Evolutionary conservation across 768 basidiomycete genomes (phyloP).

Genomic region (Collybia sp.): DNA sequence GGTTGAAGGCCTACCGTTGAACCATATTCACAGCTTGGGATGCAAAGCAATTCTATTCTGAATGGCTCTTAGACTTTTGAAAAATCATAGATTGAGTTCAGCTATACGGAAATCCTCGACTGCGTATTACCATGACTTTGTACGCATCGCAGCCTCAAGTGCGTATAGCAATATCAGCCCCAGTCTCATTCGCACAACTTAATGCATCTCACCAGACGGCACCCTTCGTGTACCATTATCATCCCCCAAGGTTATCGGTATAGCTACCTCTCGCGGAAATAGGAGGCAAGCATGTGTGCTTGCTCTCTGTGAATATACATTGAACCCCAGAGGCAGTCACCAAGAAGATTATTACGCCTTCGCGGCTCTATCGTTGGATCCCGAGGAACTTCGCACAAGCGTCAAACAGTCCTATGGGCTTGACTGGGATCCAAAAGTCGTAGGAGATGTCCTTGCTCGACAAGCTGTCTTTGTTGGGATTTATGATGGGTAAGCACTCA

Average conservation of each 20-base stretch:
- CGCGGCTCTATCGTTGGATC: constrained; percentile 68
- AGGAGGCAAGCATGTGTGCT: constrained; percentile 44
- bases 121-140: constrained; percentile 62
- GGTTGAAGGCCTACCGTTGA: background rate
- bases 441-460: constrained; percentile 52
- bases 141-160: constrained; percentile 47
- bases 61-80: constrained; percentile 23
- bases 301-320: background rate
- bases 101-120: constrained; percentile 14
- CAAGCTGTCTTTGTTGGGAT: constrained; percentile 87
- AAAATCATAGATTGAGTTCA: constrained; percentile 9
- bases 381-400: constrained; percentile 64
- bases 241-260: constrained; percentile 75
- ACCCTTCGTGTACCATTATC: constrained; percentile 63
- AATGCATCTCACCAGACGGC: constrained; percentile 40
- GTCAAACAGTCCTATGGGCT: constrained; percentile 57
- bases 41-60: constrained; percentile 11
- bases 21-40: constrained; percentile 9
- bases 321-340: constrained; percentile 43
- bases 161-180: constrained; percentile 3
- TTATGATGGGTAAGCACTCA: constrained; percentile 75
- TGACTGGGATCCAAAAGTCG: constrained; percentile 66
- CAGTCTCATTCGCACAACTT: constrained; percentile 1
- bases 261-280: constrained; percentile 71
- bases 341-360: constrained; percentile 88